A percentile compares a stretch with the other conserved stretches of the same genome.
Conservation (phyloP, 2,329 filamentous ascomycete species). For the Helicocarpus griseus region DNA sequence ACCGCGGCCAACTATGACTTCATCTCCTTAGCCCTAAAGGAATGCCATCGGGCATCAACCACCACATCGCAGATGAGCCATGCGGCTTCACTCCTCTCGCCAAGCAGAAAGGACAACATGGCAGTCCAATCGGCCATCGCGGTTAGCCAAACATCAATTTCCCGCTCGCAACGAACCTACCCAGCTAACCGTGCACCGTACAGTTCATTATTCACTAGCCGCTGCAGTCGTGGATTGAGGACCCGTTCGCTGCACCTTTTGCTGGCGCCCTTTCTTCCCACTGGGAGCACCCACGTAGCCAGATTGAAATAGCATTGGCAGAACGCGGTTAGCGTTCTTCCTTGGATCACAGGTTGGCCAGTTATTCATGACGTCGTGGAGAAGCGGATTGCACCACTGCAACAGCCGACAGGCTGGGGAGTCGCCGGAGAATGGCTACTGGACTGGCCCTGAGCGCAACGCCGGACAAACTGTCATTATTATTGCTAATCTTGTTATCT, state of each 20-base stretch:
- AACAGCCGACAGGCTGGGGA: not conserved
- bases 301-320: not conserved
- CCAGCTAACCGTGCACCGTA: too few relatives aligned
- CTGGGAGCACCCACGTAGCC: not conserved
- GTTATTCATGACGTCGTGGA: not conserved
- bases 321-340: not conserved
- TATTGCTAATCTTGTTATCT: not conserved
- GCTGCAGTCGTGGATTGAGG: not conserved
- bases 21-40: not conserved
- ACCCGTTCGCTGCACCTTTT: not conserved
- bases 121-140: not conserved
- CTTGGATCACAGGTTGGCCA: not conserved
- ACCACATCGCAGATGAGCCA: not conserved
- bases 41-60: constrained; percentile 1
- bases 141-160: not conserved
- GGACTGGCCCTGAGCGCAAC: not conserved
- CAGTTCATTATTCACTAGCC: not conserved
- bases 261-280: not conserved
- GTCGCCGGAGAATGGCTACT: not conserved
- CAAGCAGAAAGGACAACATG: not conserved
- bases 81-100: not conserved
- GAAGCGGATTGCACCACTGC: not conserved
- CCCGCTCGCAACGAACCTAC: not conserved
- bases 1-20: not conserved
- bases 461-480: not conserved